Percentiles rank a stretch among this genome's conserved stretches.
Conservation (phyloP, 768 basidiomycete genomes). For the Mrakia gelida region DNA sequence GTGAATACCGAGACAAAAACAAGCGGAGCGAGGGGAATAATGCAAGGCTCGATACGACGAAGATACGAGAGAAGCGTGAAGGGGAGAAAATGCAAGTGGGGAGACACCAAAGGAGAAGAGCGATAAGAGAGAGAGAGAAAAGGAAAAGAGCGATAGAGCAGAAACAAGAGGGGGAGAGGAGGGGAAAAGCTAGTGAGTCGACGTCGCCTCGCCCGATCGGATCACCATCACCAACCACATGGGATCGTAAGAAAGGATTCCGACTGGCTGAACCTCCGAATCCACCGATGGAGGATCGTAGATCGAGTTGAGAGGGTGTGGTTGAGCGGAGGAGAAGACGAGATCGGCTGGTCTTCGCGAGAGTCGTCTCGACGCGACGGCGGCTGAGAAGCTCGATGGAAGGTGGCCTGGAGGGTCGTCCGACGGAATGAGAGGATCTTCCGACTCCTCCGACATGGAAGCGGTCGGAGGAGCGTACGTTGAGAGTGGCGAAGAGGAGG, state of each 20-base stretch:
- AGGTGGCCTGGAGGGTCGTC: neutral
- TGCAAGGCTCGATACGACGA: too few relatives aligned
- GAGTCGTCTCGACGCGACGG: neutral
- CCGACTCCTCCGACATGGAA: too few relatives aligned
- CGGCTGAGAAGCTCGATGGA: neutral
- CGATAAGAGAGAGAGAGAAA: neutral
- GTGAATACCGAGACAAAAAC: too few relatives aligned
- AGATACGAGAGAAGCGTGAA: too few relatives aligned
- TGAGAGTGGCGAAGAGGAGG: too few relatives aligned
- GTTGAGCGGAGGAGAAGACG: neutral
- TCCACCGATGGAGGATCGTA: neutral
- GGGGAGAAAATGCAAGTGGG: too few relatives aligned
- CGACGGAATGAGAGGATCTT: neutral
- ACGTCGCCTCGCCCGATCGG: neutral
- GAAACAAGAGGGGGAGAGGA: neutral
- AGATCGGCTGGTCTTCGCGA: neutral
- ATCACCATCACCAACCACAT: neutral
- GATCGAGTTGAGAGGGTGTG: neutral
- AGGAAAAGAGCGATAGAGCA: neutral
- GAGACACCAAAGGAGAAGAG: too few relatives aligned
- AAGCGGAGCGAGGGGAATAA: too few relatives aligned
- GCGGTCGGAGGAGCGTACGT: neutral
- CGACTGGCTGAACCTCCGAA: neutral
- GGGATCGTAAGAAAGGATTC: neutral
- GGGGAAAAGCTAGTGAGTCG: too few relatives aligned